Base-by-base conservation (phyloP, 1,139 yeast species). In the Fermentozyma sake region DNA sequence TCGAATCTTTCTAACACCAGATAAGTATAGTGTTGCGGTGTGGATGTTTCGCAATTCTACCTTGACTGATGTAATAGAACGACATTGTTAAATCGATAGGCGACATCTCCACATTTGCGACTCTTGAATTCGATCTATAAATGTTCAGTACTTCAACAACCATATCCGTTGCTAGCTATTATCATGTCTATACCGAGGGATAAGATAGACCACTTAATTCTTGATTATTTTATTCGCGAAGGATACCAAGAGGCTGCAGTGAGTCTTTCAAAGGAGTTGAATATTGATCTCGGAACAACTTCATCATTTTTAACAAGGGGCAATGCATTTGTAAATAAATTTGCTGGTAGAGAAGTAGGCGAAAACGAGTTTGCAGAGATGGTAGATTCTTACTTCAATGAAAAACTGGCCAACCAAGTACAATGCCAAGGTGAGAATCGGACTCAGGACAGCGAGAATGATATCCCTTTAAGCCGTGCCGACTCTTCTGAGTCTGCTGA, bases 161-260 rank as follows among this genome's bases (percentile, higher is more conserved):
- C n/a, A n/a, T n/a, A n/a, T n/a, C n/a, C n/a, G n/a, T n/a, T n/a
- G n/a, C n/a, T n/a, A n/a, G n/a, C n/a, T 11, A 8, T 18, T 11
- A 10, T 20, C 13, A 22, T 22, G 24, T 14, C 20, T 12, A 21
- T 24, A 23, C 28, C 54, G 12, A 65, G 61, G 31, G 47, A 46
- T 12, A 57, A 61, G 35, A 56, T 74, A 19, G 70, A 73, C 44
- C 50, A 53, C 24, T 50, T 74, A 31, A 61, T 76, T 2, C 58
- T 76, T 35, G 69, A 73, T 46, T 75, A 73, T 48, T 59, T 76
- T 34, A 67, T 76, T 14, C 71, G 70, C 34, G 81, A 76, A 43
- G 81, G 81, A 0, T 72, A 72, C 42, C 67, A 68, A 30, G 60
- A 66, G 11, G 76, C 81, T 0, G 76, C 76, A 1, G 27, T 53